Evolutionary conservation across 2,329 filamentous ascomycete species (phyloP), one percentile per base, ranked within the genome.

Genomic region (Aureobasidium sp.): DNA sequence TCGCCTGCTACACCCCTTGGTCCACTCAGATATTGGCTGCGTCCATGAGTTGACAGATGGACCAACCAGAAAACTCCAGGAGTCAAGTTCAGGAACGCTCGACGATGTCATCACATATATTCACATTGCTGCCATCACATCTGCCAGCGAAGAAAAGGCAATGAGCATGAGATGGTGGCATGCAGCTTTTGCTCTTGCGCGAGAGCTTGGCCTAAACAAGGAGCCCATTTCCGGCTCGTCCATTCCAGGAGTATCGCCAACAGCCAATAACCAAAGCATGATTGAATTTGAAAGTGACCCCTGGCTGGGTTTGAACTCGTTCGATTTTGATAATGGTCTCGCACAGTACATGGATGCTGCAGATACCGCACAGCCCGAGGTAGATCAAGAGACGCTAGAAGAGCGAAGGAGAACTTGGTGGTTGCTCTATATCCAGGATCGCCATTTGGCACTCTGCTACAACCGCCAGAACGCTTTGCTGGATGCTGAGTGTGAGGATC

Each of bases 141-240:
- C 60, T 15, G 60, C 60, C 4, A 62, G 60, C 26, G 60, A 62
- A 48, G 50, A 62, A 48, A 62, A 62, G 43, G 60, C 60, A 10
- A 62, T 62, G 60, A 62, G 60, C 26, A 62, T 62, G 60, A 47
- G 60, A 41, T 62, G 60, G 60, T 62, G 60, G 60, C 60, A 62
- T 27, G 60, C 60, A 20, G 60, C 60, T 10, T 62, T 62, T 34
- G 60, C 60, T 24, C 50, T 62, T 37, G 60, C 48, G 3, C 52
- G 60, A 53, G 60, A 62, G 26, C 50, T 62, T 24, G 43, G 60
- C 9, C 26, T 62, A n/a, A 62, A 62, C 50, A 62, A 62, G 27
- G 60, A 62, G 29, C 60, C 60, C 15, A 47, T 62, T 8, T 62
- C 60, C 9, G 60, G 50, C 10, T 62, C 60, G 2, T 55, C 60